phyloP scores from a whole-genome alignment of 73 alveolate species.

The Symbiodinium natans region DNA sequence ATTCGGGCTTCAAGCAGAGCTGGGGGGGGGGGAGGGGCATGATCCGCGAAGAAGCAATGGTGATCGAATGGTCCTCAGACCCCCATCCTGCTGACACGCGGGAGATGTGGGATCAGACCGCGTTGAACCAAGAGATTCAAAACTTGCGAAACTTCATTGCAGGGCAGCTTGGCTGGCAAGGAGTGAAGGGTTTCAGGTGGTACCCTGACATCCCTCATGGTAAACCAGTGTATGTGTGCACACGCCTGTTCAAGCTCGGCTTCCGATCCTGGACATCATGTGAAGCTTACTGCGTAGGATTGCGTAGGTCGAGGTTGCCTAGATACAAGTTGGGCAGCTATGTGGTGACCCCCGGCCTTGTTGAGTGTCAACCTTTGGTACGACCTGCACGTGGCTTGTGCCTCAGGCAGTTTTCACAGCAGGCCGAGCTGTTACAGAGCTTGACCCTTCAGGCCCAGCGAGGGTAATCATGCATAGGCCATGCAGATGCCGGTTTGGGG shows the following conservation, averaged over 20 bases:
- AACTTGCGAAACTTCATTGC: slow-evolving; percentile 1
- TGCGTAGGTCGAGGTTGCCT: too few species aligned
- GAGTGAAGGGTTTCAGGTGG: neutral
- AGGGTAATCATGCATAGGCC: too few species aligned
- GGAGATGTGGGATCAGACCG: slow-evolving; percentile 16
- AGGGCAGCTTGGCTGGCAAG: slow-evolving; percentile 2
- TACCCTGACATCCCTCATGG: neutral
- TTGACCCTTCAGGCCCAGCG: neutral
- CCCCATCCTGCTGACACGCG: slow-evolving; percentile 44
- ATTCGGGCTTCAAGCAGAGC: slow-evolving; percentile 15
- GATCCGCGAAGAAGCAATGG: slow-evolving; percentile 79
- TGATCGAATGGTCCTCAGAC: slow-evolving; percentile 77
- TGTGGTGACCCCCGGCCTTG: too few species aligned
- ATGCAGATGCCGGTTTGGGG: too few species aligned
- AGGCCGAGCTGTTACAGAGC: neutral
- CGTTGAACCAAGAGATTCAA: neutral
- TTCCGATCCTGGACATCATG: too few species aligned
- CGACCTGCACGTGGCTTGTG: too few species aligned
- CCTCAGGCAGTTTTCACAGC: neutral
- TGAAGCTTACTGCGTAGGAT: too few species aligned
- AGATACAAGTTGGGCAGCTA: too few species aligned
- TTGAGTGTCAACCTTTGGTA: too few species aligned
- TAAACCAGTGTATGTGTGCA: neutral
- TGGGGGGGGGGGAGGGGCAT: neutral
- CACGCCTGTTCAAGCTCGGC: too few species aligned